Evolutionary conservation across 352 stramenopile genomes (phyloP).

Genomic region (Phytophthora boehmeriae): DNA sequence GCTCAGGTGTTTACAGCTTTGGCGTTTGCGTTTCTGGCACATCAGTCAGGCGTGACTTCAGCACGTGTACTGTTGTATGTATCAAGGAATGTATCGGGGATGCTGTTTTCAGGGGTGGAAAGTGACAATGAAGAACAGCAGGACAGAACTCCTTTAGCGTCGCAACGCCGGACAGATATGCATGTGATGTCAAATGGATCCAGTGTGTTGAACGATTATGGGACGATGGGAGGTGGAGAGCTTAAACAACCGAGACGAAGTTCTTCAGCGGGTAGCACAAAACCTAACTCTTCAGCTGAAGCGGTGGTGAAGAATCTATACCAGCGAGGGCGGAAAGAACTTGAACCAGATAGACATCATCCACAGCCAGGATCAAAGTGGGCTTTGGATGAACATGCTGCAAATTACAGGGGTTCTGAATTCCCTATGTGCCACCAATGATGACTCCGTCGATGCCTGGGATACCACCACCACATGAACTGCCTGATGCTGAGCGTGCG

Average conservation of each 20-base stretch:
- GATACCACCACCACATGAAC: slow-evolving; percentile 5
- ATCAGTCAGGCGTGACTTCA: slow-evolving; percentile 60
- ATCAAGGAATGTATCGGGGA: slow-evolving; percentile 47
- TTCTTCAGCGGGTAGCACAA: neutral
- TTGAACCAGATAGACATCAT: slow-evolving; percentile 20
- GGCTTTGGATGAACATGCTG: slow-evolving; percentile 10
- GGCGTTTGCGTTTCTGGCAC: slow-evolving; percentile 63
- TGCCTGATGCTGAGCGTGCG: slow-evolving; percentile 18
- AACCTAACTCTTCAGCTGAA: slow-evolving; percentile 27
- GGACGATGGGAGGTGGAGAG: slow-evolving; percentile 22
- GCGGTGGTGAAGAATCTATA: slow-evolving; percentile 31
- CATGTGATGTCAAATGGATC: neutral
- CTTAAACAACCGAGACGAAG: neutral
- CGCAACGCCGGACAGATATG: neutral
- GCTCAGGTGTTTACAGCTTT: slow-evolving; percentile 48
- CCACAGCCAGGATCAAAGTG: neutral
- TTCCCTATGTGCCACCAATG: slow-evolving; percentile 20
- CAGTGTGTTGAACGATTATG: slow-evolving; percentile 19
- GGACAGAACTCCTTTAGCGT: neutral
- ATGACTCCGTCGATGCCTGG: slow-evolving; percentile 13
- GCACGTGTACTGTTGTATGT: slow-evolving; percentile 46
- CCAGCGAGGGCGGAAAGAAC: slow-evolving; percentile 16
- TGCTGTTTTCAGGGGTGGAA: slow-evolving; percentile 41
- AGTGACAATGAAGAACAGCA: slow-evolving; percentile 10
- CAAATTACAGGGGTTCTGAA: slow-evolving; percentile 17